Percentiles rank a stretch among this genome's conserved stretches.
Conservation (phyloP, 352 stramenopile species). For the Phytophthora syringae region DNA sequence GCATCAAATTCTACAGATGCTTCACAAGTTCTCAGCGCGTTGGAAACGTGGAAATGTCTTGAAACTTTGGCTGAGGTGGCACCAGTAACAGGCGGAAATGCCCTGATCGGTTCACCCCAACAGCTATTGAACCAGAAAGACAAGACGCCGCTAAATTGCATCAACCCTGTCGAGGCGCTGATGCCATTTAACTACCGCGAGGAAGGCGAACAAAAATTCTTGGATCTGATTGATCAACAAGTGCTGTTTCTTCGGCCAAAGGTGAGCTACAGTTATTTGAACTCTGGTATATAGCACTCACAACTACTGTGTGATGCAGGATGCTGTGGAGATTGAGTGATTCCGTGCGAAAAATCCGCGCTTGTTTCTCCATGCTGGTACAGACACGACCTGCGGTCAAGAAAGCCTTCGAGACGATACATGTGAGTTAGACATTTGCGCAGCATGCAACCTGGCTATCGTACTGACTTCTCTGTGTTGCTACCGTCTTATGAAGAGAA, state of each 20-base stretch:
- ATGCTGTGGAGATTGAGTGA: constrained; percentile 75
- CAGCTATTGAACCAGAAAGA: constrained; percentile 49
- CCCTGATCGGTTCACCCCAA: constrained; percentile 48
- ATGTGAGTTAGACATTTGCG: constrained; percentile 37
- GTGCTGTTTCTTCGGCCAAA: constrained; percentile 73
- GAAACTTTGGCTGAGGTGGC: constrained; percentile 53
- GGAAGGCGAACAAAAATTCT: constrained; percentile 69
- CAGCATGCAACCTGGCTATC: background rate
- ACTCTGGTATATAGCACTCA: background rate
- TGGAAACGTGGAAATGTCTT: constrained; percentile 76
- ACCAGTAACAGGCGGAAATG: constrained; percentile 26
- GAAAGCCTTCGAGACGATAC: constrained; percentile 70
- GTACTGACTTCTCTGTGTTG: constrained; percentile 6
- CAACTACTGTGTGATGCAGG: constrained; percentile 26
- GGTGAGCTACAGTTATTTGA: constrained; percentile 23
- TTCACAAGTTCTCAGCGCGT: constrained; percentile 45
- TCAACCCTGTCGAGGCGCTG: constrained; percentile 58
- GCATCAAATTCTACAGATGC: constrained; percentile 7
- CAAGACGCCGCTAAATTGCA: constrained; percentile 53
- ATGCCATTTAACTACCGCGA: constrained; percentile 64
- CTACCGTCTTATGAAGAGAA: constrained; percentile 39
- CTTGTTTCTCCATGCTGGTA: constrained; percentile 72
- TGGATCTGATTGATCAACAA: constrained; percentile 62
- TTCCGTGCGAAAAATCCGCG: constrained; percentile 56
- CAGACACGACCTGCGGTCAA: constrained; percentile 63